Base-by-base conservation (phyloP, 306 rosid species). In the Morella rubra region DNA sequence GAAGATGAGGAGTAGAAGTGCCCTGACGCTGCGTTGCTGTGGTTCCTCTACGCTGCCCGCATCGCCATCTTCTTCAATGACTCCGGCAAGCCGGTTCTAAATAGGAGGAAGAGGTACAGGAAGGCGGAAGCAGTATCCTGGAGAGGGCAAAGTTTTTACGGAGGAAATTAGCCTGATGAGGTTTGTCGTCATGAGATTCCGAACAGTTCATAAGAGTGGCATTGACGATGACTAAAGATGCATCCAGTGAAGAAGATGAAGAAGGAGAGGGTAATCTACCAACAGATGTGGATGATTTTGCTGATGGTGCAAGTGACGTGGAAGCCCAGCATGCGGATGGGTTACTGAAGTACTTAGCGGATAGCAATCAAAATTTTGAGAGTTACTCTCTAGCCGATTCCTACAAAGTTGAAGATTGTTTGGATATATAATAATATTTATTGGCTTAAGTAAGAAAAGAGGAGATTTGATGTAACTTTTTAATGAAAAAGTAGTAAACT, bases 151-250 rank as follows among this genome's bases (percentile, higher is more conserved):
- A 50, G 97, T 97, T 72, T 90, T 95, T 79, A 88, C 97, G 4
- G 93, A 95, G 85, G 99, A 92, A n/a, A n/a, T n/a, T n/a, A n/a
- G n/a, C n/a, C n/a, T n/a, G 84, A 84, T 95, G 96, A 84, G 97
- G 81, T 92, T 95, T 85, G 90, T 95, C 6, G 97, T 96, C 59
- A 95, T 95, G 98, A 86, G 84, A 73, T 96, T 95, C 75, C 97
- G 85, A 15, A 86, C 85, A 72, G 32, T 58, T 12, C 82, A 78
- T 22, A 42, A 16, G 44, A n/a, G 2, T 8, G 47, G 19, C 47
- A 80, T 52, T 41, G 13, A 44, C 20, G 56, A 61, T 22, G 27
- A 54, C 18, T 45, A n/a, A n/a, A 18, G 74, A 79, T 54, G 72
- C 76, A 10, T 56, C 61, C 3, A 18, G 55, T 18, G 73, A 46